Evolutionary conservation across 2,329 filamentous ascomycete species (phyloP), one percentile per base, ranked within the genome.

Genomic region (Coniochaeta sp.): DNA sequence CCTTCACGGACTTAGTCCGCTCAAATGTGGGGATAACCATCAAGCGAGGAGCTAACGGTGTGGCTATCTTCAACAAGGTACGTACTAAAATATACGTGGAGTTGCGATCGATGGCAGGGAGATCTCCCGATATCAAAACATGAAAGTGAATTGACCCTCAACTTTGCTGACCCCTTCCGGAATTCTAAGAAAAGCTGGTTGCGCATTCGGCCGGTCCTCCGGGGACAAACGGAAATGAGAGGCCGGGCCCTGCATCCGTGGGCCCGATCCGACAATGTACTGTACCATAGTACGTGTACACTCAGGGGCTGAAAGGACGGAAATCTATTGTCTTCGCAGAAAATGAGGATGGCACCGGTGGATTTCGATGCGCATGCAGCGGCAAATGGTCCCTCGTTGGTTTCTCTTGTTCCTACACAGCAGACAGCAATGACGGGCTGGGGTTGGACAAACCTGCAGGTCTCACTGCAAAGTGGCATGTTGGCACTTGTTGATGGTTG

Each of bases 241-340:
- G 47, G 16, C 47, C 47, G 22, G 26, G 8, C 17, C 58, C 52
- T 64, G 62, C 61, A 65, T 60, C 62, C 62, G 63, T 59, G 63
- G 11, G 47, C 1, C 43, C 19, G 43, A 22, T 47, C 43, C 34
- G 33, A 7, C 33, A n/a, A 34, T 47, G 40, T n/a, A 28, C n/a
- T n/a, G n/a, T n/a, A n/a, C n/a, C n/a, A n/a, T n/a, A n/a, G n/a
- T n/a, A n/a, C n/a, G n/a, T n/a, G n/a, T n/a, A n/a, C n/a, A n/a
- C n/a, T n/a, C n/a, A 38, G 36, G 19, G 57, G 34, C 36, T 24
- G 31, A 26, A 4, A 47, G 34, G 34, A 26, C n/a, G n/a, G 36
- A 14, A 14, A 5, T 44, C 43, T 9, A 44, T 14, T 5, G 6
- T 22, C 43, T 12, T 44, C 43, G 6, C 6, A 50, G 12, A 8